phyloP scores from a whole-genome alignment of 768 basidiomycete species.

The Nidularia sp. region DNA sequence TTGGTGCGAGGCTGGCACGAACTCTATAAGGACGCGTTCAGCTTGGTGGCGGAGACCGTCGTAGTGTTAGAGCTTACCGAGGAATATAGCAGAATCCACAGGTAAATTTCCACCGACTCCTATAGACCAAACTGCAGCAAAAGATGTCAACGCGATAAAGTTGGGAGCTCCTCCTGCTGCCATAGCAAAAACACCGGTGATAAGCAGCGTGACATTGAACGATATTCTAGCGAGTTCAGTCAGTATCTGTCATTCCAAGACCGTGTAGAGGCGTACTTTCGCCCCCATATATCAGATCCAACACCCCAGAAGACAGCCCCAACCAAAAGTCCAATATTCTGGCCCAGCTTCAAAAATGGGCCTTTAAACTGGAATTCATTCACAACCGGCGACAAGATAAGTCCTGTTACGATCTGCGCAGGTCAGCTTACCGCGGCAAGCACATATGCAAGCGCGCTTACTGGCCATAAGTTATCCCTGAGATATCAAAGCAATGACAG shows the following conservation, averaged over 20 bases:
- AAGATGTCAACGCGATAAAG: slow-evolving; percentile 40
- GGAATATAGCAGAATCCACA: slow-evolving; percentile 73
- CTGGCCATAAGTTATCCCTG: slow-evolving; percentile 25
- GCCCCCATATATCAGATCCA: slow-evolving; percentile 68
- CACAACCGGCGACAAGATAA: slow-evolving; percentile 60
- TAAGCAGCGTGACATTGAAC: slow-evolving; percentile 67
- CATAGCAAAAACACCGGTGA: slow-evolving; percentile 61
- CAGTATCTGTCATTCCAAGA: slow-evolving; percentile 1
- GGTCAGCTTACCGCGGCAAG: background rate
- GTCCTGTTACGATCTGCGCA: slow-evolving; percentile 19
- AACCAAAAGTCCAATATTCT: slow-evolving; percentile 67
- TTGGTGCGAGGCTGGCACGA: slow-evolving; percentile 68
- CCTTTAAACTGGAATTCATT: slow-evolving; percentile 62
- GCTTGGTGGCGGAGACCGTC: background rate
- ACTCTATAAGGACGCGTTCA: slow-evolving; percentile 38
- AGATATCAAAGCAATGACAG: background rate
- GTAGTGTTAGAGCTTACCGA: slow-evolving; percentile 36
- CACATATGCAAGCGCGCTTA: slow-evolving; percentile 2
- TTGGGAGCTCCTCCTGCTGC: slow-evolving; percentile 59
- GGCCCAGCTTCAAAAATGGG: slow-evolving; percentile 63
- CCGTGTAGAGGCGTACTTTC: slow-evolving; percentile 34
- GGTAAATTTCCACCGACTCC: slow-evolving; percentile 69
- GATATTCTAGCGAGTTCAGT: slow-evolving; percentile 37
- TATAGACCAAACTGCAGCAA: slow-evolving; percentile 55
- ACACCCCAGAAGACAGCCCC: slow-evolving; percentile 70